Percentiles rank a stretch among this genome's conserved stretches.
phyloP scores from a whole-genome alignment of 371 early-diverging fungal species.

The Mucor plumbeus region DNA sequence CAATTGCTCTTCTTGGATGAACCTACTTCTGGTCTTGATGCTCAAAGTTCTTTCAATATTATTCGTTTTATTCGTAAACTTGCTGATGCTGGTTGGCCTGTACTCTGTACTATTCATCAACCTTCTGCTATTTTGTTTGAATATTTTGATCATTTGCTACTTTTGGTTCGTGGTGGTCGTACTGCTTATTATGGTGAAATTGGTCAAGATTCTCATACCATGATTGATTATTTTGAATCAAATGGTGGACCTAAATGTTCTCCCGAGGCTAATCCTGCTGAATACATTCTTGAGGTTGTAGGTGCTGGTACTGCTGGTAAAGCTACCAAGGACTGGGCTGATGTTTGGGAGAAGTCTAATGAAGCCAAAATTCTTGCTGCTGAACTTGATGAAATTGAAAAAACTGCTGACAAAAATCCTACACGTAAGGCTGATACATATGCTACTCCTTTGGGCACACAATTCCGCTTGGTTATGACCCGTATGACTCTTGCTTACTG shows the following conservation, averaged over 20 bases:
- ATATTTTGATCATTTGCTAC: conserved; percentile 66
- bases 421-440: conserved; percentile 24
- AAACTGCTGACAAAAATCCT: conserved; percentile 10
- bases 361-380: conserved; percentile 29
- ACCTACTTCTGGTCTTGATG: conserved; percentile 75
- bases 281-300: conserved; percentile 50
- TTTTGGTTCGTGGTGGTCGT: conserved; percentile 73
- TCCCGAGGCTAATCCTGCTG: conserved; percentile 52
- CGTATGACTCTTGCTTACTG: conserved; percentile 63
- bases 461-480: conserved; percentile 44
- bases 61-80: conserved; percentile 64
- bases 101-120: conserved; percentile 70
- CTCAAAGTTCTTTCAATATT: conserved; percentile 69
- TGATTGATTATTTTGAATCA: conserved; percentile 62
- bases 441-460: conserved; percentile 37
- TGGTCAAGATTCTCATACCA: conserved; percentile 52
- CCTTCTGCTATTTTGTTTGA: conserved; percentile 65
- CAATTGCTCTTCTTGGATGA: conserved; percentile 81
- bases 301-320: conserved; percentile 53
- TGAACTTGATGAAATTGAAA: conserved; percentile 26
- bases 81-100: conserved; percentile 60
- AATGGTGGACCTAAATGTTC: conserved; percentile 57
- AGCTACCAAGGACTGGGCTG: conserved; percentile 55
- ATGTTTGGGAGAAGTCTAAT: conserved; percentile 47
- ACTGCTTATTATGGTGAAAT: conserved; percentile 66